Base-by-base conservation (phyloP, 2,329 filamentous ascomycete species). In the Cladophialophora bantiana region DNA sequence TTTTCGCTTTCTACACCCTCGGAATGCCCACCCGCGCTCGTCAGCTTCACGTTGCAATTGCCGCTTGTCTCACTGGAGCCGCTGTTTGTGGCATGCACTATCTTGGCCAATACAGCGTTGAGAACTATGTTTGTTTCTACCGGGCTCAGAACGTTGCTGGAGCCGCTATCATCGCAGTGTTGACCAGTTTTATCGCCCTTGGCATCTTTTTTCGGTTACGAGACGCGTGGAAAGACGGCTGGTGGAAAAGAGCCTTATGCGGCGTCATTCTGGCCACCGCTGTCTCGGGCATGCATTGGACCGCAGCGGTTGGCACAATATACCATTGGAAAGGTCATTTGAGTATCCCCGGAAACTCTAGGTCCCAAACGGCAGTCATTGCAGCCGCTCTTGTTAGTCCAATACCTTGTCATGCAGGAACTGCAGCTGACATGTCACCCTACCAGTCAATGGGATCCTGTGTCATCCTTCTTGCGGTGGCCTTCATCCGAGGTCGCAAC, bases 281-380 rank as follows among this genome's bases (percentile, higher is more conserved):
- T 48, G 90, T 95, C 1, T 93, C 89, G 9, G 91, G 91, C 0
- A 95, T 96, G 92, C 92, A 96, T 78, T 96, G 92, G 90, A 90
- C 90, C 64, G 92, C 90, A 36, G 85, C 89, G 3, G 84, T 86
- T 10, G 91, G 91, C 15, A 95, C 91, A 3, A 76, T 78, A 7
- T 95, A 94, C 76, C 83, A 83, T 52, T 77, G 92, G 59, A 77
- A 84, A 70, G 75, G 82, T 53, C 76, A 84, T 59, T 80, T 81
- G 57, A 70, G 36, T 15, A 59, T 60, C 34, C 68, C 68, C 32
- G 66, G 68, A n/a, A 65, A 59, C 40, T 60, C 61, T 7, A 66
- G 88, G 58, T 88, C 88, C 62, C 85, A 86, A 4, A 92, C 90
- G 26, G 85, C 93, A 12, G 88, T 93, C 61, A 86, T 94, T 35